Percentiles rank a stretch among this genome's conserved stretches.
Conservation (phyloP, 371 early-diverging fungal species). For the Fennellomyces sp. region DNA sequence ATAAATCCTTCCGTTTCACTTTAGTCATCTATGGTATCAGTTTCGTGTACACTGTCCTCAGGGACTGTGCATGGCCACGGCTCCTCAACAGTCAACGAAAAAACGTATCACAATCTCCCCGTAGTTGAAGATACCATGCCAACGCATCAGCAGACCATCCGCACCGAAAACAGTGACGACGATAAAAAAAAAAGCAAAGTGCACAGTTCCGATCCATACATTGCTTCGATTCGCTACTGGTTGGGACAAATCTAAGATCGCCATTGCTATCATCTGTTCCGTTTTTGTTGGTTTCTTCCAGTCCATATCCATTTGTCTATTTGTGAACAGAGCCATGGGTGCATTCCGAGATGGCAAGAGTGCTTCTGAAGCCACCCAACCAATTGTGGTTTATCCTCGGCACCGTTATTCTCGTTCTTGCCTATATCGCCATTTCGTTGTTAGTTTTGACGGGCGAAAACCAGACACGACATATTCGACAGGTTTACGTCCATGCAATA, state of each 20-base stretch:
- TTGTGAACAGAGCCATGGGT: constrained; percentile 19
- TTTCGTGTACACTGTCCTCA: too few relatives aligned
- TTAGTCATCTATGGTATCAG: too few relatives aligned
- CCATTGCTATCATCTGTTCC: constrained; percentile 25
- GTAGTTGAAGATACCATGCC: not conserved
- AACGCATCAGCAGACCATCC: not conserved
- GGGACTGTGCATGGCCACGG: too few relatives aligned
- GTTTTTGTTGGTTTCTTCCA: constrained; percentile 35
- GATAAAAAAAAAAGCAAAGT: constrained; percentile 29
- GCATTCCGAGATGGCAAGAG: not conserved
- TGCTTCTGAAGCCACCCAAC: constrained; percentile 7
- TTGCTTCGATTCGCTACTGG: constrained; percentile 8
- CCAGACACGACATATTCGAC: too few relatives aligned
- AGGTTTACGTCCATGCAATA: too few relatives aligned
- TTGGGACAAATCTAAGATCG: constrained; percentile 21
- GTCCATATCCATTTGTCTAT: constrained; percentile 37
- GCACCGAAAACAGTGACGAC: not conserved
- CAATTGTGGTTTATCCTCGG: constrained; percentile 25
- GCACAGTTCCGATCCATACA: constrained; percentile 2
- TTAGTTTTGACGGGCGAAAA: constrained; percentile 23
- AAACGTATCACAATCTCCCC: too few relatives aligned
- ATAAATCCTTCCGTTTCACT: too few relatives aligned
- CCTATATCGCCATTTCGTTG: constrained; percentile 18
- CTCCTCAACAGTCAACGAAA: too few relatives aligned
- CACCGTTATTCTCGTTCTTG: constrained; percentile 17